Evolutionary conservation across 495 filamentous ascomycete species (phyloP), one percentile per base, ranked within the genome.

Genomic region (Talaromyces stipitatus): DNA sequence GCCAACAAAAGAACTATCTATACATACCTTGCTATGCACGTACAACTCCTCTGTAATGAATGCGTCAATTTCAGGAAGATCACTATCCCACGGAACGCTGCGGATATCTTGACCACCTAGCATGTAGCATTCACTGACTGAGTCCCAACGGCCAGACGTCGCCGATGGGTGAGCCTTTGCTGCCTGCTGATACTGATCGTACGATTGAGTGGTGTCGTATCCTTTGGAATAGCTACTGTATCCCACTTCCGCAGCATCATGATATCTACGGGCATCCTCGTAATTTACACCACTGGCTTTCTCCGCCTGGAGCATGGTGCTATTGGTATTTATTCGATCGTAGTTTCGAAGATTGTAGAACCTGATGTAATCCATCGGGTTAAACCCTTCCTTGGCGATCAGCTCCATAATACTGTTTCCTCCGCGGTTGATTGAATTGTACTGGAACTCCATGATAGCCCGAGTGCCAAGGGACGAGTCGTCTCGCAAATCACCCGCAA

Each of bases 321-420:
- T 72, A 30, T 83, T 85, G 16, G 75, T 77, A 70, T 96, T 95
- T 70, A 97, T 89, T 11, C 91, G 86, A 66, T 97, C 92, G 67
- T 94, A 96, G 67, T 85, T 96, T 41, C 92, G 83, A 12, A 97
- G 78, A 69, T 97, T 97, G 76, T 96, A 97, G 76, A 96, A 97
- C 26, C 88, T 82, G 62, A 97, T 95, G 70, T 96, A 96, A 12
- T 88, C 77, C 65, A 83, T 82, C 0, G 84, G 82, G 57, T 91
- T 79, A 54, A 89, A 80, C 0, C 91, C 92, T 33, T 81, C 82
- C 60, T 83, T 82, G 50, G 79, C 77, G 55, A 96, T 80, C 20
- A 77, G 67, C 70, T 96, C 91, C 74, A 95, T 86, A 60, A 96
- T 96, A 62, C 85, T 90, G 70, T 87, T 75, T 2, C 90, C 90